Base-by-base conservation (phyloP, 176 grass and related monocot genomes). In the Avena sativa region DNA sequence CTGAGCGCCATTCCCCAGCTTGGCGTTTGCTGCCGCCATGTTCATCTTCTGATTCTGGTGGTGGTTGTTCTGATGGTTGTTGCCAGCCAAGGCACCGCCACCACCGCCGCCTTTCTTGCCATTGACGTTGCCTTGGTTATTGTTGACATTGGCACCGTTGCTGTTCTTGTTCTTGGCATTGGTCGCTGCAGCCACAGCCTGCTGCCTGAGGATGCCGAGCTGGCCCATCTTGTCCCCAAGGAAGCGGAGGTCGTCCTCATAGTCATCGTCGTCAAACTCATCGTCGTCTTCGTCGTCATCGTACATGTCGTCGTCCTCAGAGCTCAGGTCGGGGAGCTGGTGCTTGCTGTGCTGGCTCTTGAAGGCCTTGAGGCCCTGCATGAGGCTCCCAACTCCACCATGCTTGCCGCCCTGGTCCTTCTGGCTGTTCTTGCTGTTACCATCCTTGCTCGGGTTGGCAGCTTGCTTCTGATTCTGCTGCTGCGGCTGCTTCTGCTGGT, bases 281-380 rank as follows among this genome's bases (percentile, higher is more conserved):
- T 92, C 92, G 0, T 99, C 96, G 0, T 97, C 91, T 56, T 97
- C 94, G 0, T 91, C 96, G 0, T 97, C 91, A 60, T 97, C 85
- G 17, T 89, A 93, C 71, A 89, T 55, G 8, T 99, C 97, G 1
- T 99, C 97, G 8, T 96, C 89, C 50, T 90, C 93, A 0, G 91
- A 93, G 71, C 87, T 91, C 19, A 93, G 74, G 0, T 92, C 86
- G 25, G 94, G 76, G 63, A 91, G 79, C 72, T 91, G 83, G 49
- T 87, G 82, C 53, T 95, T 86, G 89, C 51, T 92, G 89, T 97
- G 91, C 88, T 93, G 97, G 79, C 76, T 93, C 81, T 99, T 99
- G 87, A 99, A 99, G 60, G 85, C 87, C 82, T 94, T 91, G 28
- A 99, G 92, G 49, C 91, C 92, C 87, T 97, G 97, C 73, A 99